A percentile compares a stretch with the other conserved stretches of the same genome.
Conservation (phyloP, 345 rosid genomes). For the Eucalyptus dawsonii region DNA sequence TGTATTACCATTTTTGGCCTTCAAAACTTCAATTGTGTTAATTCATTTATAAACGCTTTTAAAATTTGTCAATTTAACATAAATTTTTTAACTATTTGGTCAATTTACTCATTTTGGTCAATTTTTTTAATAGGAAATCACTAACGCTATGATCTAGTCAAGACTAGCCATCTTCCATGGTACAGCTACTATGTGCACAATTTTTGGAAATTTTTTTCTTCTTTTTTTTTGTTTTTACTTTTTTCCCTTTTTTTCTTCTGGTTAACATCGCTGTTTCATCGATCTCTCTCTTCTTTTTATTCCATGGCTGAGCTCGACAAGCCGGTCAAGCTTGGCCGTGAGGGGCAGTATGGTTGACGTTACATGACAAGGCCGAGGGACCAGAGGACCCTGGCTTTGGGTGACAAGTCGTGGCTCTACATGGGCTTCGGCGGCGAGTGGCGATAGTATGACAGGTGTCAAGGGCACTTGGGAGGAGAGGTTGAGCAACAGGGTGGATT, state of each 20-base stretch:
- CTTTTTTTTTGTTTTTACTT: not conserved
- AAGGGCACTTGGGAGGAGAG: not conserved
- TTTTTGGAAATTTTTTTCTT: not conserved
- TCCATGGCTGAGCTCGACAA: not conserved
- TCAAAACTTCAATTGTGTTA: not conserved
- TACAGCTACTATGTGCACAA: not conserved
- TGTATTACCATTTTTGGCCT: not conserved
- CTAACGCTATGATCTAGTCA: fast-evolving
- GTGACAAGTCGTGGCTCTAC: not conserved
- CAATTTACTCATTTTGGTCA: not conserved
- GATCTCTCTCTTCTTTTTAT: not conserved
- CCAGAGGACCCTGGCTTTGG: not conserved
- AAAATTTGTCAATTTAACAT: fast-evolving
- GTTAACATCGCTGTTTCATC: not conserved
- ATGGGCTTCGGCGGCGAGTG: not conserved
- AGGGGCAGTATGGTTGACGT: not conserved
- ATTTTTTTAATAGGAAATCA: not conserved
- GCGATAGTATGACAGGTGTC: not conserved
- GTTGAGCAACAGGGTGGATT: not conserved
- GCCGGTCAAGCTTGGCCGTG: not conserved
- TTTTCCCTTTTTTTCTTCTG: not conserved
- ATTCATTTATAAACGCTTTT: not conserved
- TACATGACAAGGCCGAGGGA: not conserved
- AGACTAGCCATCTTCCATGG: not conserved
- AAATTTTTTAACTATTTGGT: not conserved